Conservation (phyloP, 352 stramenopile genomes). For the Sclerospora graminicola region DNA sequence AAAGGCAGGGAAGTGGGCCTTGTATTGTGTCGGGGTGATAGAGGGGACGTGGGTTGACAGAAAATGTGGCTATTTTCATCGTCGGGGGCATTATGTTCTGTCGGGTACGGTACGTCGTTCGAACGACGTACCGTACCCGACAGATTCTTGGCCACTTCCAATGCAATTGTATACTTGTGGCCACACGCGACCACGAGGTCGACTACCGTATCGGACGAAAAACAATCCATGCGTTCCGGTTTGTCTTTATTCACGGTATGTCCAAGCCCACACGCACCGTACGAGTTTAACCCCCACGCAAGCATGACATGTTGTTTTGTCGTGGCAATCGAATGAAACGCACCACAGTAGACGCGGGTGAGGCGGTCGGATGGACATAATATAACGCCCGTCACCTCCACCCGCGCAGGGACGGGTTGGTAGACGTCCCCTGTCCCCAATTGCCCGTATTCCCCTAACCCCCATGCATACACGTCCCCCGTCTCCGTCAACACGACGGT, state of each 20-base stretch:
- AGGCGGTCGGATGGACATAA: conserved; percentile 40
- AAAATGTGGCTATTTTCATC: no score
- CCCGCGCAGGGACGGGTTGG: conserved; percentile 53
- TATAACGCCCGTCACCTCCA: conserved; percentile 35
- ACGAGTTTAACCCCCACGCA: conserved; percentile 71
- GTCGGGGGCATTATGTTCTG: no score
- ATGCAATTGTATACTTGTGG: conserved; percentile 73
- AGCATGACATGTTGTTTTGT: conserved; percentile 57
- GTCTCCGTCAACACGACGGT: conserved; percentile 65
- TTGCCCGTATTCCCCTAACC: conserved; percentile 84
- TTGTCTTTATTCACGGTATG: conserved; percentile 75
- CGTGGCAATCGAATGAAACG: conserved; percentile 71
- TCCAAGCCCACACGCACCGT: conserved; percentile 66
- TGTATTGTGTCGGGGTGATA: no score
- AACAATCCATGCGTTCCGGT: conserved; percentile 67
- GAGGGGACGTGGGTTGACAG: no score
- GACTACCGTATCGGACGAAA: conserved; percentile 34
- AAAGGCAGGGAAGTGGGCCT: no score
- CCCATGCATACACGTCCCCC: conserved; percentile 84
- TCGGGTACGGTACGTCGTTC: no score
- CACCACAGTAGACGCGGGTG: conserved; percentile 55
- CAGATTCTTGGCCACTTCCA: no score
- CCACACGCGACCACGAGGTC: conserved; percentile 59
- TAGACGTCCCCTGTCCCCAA: conserved; percentile 84
- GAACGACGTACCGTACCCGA: no score